phyloP scores from a whole-genome alignment of 2,329 filamentous ascomycete species.

The Leptodontidium sp. region DNA sequence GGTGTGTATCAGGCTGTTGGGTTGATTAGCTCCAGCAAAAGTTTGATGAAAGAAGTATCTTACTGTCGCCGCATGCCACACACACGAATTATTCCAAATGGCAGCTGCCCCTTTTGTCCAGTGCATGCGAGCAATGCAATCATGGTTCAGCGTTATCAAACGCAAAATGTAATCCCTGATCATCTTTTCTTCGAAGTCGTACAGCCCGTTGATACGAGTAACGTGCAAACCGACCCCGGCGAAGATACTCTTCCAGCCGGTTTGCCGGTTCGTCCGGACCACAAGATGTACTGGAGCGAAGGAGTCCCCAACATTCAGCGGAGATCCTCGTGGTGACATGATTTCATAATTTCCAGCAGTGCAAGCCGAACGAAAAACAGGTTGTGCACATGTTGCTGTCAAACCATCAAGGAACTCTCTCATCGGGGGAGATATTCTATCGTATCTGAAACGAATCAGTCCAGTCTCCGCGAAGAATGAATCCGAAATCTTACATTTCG shows the following conservation, averaged over 20 bases:
- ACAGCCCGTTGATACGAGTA: conserved; percentile 57
- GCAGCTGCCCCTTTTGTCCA: conserved; percentile 50
- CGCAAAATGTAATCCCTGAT: conserved; percentile 59
- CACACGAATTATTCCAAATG: conserved; percentile 64
- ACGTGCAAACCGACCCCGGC: conserved; percentile 59
- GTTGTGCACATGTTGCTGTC: conserved; percentile 12
- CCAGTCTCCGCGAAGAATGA: background rate
- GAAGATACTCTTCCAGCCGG: conserved; percentile 63
- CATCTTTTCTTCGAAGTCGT: conserved; percentile 55
- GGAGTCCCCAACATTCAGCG: conserved; percentile 56
- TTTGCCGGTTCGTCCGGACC: conserved; percentile 62
- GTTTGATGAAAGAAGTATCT: conserved; percentile 20
- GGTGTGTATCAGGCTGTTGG: conserved; percentile 57
- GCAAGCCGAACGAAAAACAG: conserved; percentile 1
- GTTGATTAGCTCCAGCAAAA: background rate
- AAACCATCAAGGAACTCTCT: conserved; percentile 16
- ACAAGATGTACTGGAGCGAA: conserved; percentile 51
- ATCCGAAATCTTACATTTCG: conserved; percentile 4
- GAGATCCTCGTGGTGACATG: conserved; percentile 42
- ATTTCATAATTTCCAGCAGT: conserved; percentile 46
- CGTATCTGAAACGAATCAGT: conserved; percentile 53
- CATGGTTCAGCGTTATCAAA: conserved; percentile 60
- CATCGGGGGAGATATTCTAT: conserved; percentile 54
- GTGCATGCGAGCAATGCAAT: conserved; percentile 55
- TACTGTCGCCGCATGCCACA: conserved; percentile 60